Conservation (phyloP, 2,329 filamentous ascomycete genomes). For the Pseudogymnoascus sp. region DNA sequence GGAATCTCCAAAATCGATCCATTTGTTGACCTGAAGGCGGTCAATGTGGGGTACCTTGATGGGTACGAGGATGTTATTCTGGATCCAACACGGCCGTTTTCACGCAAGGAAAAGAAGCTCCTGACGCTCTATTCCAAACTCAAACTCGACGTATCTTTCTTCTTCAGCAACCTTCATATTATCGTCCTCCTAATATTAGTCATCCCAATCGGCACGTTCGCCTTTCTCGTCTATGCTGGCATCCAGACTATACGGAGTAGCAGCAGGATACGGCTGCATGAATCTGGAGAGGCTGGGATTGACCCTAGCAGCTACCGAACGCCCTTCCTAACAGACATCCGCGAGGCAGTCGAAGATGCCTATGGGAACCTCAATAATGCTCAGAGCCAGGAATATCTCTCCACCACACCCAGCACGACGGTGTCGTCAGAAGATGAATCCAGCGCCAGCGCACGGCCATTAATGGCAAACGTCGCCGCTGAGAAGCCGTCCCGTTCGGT, state of each 20-base stretch:
- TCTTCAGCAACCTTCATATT: constrained; percentile 39
- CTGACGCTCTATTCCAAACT: constrained; percentile 20
- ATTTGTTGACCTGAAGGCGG: constrained; percentile 55
- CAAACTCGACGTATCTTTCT: constrained; percentile 46
- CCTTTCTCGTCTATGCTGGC: constrained; percentile 66
- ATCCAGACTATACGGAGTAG: constrained; percentile 69
- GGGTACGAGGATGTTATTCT: constrained; percentile 70
- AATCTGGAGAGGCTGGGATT: constrained; percentile 59
- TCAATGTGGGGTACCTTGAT: constrained; percentile 64
- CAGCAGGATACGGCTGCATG: constrained; percentile 66
- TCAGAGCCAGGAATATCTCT: constrained; percentile 64
- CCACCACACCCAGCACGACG: constrained; percentile 25
- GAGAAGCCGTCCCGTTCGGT: not conserved
- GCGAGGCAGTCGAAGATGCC: constrained; percentile 52
- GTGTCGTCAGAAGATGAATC: not conserved
- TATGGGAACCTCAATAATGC: constrained; percentile 64
- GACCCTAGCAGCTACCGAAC: constrained; percentile 64
- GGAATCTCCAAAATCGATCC: constrained; percentile 70
- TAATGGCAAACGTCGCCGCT: not conserved
- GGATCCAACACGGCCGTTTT: constrained; percentile 55
- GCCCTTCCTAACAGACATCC: constrained; percentile 65
- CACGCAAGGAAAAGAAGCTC: constrained; percentile 28
- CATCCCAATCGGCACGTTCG: constrained; percentile 60
- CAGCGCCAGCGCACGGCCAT: not conserved
- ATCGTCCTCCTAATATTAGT: not conserved